Evolutionary conservation across 1,139 yeast species (phyloP).

Genomic region (Yamadazyma oceani): DNA sequence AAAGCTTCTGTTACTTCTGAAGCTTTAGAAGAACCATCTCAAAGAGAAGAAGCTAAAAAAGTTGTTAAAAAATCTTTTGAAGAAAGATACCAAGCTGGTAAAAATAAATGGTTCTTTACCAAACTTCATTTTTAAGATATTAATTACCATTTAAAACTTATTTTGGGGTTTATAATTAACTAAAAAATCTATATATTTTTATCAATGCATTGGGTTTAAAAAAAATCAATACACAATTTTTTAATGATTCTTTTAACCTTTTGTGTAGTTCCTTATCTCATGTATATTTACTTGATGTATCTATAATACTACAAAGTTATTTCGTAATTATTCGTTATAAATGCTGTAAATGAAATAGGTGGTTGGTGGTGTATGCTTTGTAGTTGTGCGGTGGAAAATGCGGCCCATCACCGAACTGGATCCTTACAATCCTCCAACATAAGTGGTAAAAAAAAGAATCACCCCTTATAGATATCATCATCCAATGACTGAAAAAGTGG

Average conservation of each 20-base stretch:
- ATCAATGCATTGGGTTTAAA: conserved; percentile 36
- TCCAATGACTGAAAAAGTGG: conserved; percentile 18
- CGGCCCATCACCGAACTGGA: too few species aligned
- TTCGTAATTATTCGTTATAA: neutral
- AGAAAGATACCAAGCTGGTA: conserved; percentile 99
- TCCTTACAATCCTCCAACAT: too few species aligned
- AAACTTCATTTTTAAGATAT: conserved; percentile 87
- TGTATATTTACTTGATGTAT: conserved; percentile 20
- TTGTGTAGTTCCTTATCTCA: conserved; percentile 16
- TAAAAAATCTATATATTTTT: conserved; percentile 21
- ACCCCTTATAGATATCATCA: too few species aligned
- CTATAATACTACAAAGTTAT: conserved; percentile 16
- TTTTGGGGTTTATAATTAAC: conserved; percentile 21
- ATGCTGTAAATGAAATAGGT: neutral
- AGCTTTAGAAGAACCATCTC: conserved; percentile 96
- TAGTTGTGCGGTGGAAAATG: too few species aligned
- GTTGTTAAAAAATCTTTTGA: conserved; percentile 98
- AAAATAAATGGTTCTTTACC: conserved; percentile 99
- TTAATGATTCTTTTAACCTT: conserved; percentile 16
- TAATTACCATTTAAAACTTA: conserved; percentile 9
- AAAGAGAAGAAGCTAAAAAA: conserved; percentile 99
- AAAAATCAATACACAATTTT: conserved; percentile 25
- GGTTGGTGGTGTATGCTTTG: too few species aligned
- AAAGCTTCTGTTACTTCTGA: conserved; percentile 90
- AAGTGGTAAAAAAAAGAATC: too few species aligned